Base-by-base conservation (phyloP, 208 protist species). In the Trypanosoma rangeli region DNA sequence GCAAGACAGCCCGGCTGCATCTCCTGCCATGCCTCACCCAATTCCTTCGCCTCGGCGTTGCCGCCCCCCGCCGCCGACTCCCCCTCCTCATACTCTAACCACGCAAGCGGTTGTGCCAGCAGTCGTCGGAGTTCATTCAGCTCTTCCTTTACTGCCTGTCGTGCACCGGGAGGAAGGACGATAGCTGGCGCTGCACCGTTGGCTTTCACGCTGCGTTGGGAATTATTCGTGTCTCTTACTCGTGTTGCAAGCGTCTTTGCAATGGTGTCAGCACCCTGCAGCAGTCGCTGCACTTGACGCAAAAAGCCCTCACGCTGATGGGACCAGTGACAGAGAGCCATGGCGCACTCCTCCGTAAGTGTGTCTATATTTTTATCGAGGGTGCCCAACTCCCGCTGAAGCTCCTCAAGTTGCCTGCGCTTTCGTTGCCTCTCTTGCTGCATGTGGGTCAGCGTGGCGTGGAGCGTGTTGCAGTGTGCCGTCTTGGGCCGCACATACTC, bases 251-350 rank as follows among this genome's bases (percentile, higher is more conserved):
- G 46, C 29, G 54, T 55, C 49, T 56, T 58, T 12, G 44, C 53
- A 12, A 79, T 53, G 16, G 79, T 64, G n/a, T 78, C 60, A 3
- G 69, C 70, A 35, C 66, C 67, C 4, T 74, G 74, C 29, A 89
- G 56, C 5, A 73, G 59, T 42, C 65, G 69, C 55, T 68, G 80
- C 31, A 66, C 66, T 35, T 65, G 5, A 0, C 22, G 31, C 18
- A 56, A 52, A 9, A 86, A 64, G n/a, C 58, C 64, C 15, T 61
- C 39, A 26, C 79, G 77, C 63, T 83, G 77, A 28, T 84, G 79
- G 35, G 71, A 74, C 83, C 82, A 92, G 67, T 92, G 84, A 61
- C 83, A 82, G 4, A 76, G 20, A n/a, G 80, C 78, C 0, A 84
- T 50, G 15, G 76, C 79, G 46, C 79, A 80, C 37, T 73, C 70